Base-by-base conservation (phyloP, 2,329 filamentous ascomycete genomes). In the Aspergillus quadrilineatus region DNA sequence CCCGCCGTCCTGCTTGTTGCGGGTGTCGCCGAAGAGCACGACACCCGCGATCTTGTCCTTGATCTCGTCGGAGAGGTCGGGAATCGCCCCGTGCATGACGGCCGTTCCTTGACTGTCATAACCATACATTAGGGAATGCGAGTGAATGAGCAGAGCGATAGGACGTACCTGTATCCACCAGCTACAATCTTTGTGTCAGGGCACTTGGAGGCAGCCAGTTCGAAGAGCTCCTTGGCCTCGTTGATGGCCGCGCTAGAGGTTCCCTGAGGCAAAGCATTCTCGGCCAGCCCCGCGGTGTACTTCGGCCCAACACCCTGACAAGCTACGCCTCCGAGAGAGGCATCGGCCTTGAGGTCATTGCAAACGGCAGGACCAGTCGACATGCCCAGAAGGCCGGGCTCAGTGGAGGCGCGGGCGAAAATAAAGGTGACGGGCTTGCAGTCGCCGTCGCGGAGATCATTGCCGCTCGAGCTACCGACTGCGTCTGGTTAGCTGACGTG, bases 391-490 rank as follows among this genome's bases (percentile, higher is more conserved):
- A 80, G 79, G n/a, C 79, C 79, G 6, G 68, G 62, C 60, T 82
- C 79, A 12, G 74, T 77, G 10, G 78, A 80, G 26, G 77, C 79
- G 45, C 79, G 75, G 8, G 79, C 78, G 59, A 77, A 81, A 46
- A 81, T 76, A 49, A 81, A 77, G 28, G 79, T 75, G 22, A 79
- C 66, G 30, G 71, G 68, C 60, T 67, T 71, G 67, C 78, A 80
- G 6, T 69, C 67, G 8, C 73, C 72, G 29, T 63, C 55, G 6
- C 70, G 73, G 55, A 77, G 75, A 37, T 78, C 76, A 8, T 74
- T 74, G 5, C 72, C 63, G 14, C 57, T 45, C n/a, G 41, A 45
- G 41, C 17, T 60, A 30, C 41, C 57, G 34, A 63, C 65, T 62
- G 14, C 15, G 4, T 26, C 15, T 22, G 28, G 30, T 53, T 50